Percentiles rank a stretch among this genome's conserved stretches.
phyloP scores from a whole-genome alignment of 2,329 filamentous ascomycete genomes.

The Botrytis elliptica region DNA sequence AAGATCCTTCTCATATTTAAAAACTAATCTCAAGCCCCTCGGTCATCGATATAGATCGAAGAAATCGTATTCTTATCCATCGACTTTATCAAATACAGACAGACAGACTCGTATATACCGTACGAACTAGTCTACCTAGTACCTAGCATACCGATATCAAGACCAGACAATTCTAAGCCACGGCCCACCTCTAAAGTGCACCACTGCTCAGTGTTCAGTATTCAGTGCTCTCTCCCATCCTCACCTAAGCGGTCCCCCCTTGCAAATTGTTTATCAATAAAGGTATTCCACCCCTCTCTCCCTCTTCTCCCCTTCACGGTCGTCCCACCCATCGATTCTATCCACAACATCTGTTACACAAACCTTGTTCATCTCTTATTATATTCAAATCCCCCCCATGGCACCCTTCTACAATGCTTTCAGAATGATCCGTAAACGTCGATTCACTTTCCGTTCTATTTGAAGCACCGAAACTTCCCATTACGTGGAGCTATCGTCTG shows the following conservation, averaged over 20 bases:
- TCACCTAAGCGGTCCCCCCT: neutral
- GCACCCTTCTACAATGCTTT: conserved; percentile 29
- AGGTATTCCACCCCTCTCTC: conserved; percentile 10
- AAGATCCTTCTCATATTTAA: conserved; percentile 10
- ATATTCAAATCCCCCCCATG: conserved; percentile 24
- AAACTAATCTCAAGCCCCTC: neutral
- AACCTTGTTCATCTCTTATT: conserved; percentile 22
- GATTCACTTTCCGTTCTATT: conserved; percentile 38
- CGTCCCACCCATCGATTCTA: conserved; percentile 11
- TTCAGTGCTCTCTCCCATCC: neutral
- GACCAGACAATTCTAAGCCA: neutral
- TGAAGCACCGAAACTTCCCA: conserved; percentile 27
- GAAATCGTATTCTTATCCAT: conserved; percentile 15
- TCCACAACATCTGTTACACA: conserved; percentile 32
- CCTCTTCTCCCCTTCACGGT: conserved; percentile 10
- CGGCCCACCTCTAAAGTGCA: neutral
- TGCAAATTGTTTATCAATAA: conserved; percentile 8
- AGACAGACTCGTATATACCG: neutral
- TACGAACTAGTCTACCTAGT: neutral
- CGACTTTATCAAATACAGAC: neutral
- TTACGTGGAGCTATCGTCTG: conserved; percentile 14
- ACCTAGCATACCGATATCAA: neutral
- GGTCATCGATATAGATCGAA: neutral
- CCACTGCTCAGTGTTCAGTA: neutral
- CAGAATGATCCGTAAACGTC: conserved; percentile 37